A percentile compares a stretch with the other conserved stretches of the same genome.
Evolutionary conservation across 1,139 yeast genomes (phyloP).

Genomic region (Cylindricascospora bacillispora): DNA sequence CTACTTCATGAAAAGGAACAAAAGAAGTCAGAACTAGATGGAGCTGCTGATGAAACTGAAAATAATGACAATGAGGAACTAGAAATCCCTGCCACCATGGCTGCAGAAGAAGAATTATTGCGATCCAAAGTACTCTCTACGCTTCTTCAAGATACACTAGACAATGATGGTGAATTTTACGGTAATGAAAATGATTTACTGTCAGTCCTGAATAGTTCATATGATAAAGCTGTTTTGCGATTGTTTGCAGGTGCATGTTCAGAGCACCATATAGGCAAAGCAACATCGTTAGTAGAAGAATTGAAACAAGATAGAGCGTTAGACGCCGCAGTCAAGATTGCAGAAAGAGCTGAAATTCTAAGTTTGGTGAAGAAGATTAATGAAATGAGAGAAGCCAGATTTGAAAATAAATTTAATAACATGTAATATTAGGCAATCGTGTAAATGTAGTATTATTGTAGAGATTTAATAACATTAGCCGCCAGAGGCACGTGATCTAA

Average conservation of each 20-base stretch:
- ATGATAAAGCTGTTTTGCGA: slow-evolving; percentile 65
- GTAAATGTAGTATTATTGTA: background rate
- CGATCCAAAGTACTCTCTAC: slow-evolving; percentile 28
- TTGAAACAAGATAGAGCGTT: slow-evolving; percentile 68
- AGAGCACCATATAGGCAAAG: slow-evolving; percentile 51
- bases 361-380: slow-evolving; percentile 56
- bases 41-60: slow-evolving; percentile 18
- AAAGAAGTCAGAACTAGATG: slow-evolving; percentile 23
- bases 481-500: too few relatives aligned
- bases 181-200: slow-evolving; percentile 37
- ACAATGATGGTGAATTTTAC: slow-evolving; percentile 30
- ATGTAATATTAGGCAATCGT: slow-evolving; percentile 3
- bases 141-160: slow-evolving; percentile 28
- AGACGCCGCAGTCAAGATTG: slow-evolving; percentile 72
- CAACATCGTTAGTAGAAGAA: slow-evolving; percentile 55
- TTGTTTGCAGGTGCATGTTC: slow-evolving; percentile 70
- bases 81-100: slow-evolving; percentile 18
- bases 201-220: slow-evolving; percentile 36
- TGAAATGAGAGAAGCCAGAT: slow-evolving; percentile 47
- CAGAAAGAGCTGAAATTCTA: slow-evolving; percentile 61
- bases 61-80: slow-evolving; percentile 31
- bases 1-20: slow-evolving; percentile 23
- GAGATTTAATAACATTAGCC: background rate
- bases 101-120: slow-evolving; percentile 32
- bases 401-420: slow-evolving; percentile 27